Percentiles rank a stretch among this genome's conserved stretches.
Conservation (phyloP, 164 flowering plant species). For the Kalanchoe fedtschenkoi region DNA sequence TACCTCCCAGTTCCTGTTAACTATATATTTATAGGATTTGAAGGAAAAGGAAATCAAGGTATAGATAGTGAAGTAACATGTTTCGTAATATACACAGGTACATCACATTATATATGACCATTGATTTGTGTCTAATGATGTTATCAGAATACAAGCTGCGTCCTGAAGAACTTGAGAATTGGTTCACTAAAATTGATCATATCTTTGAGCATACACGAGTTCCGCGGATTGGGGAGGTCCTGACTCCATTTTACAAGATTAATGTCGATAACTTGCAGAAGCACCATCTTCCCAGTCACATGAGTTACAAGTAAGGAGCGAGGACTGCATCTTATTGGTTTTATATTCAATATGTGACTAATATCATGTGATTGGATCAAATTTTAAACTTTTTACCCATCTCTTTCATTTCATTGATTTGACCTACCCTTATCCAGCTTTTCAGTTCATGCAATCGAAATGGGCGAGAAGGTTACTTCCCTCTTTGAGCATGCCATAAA, state of each 20-base stretch:
- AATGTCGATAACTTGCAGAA: slow-evolving; percentile 39
- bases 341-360: background rate
- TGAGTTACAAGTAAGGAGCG: slow-evolving; percentile 63
- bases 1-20: slow-evolving; percentile 89
- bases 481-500: slow-evolving; percentile 76
- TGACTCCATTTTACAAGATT: slow-evolving; percentile 64
- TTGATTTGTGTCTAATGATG: background rate
- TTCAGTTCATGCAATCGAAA: slow-evolving; percentile 88
- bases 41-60: slow-evolving; percentile 97
- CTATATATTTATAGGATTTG: slow-evolving; percentile 93
- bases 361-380: background rate
- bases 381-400: background rate
- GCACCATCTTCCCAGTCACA: slow-evolving; percentile 84
- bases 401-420: background rate
- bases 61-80: slow-evolving; percentile 5
- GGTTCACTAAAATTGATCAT: slow-evolving; percentile 94
- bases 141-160: slow-evolving; percentile 61
- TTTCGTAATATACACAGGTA: background rate
- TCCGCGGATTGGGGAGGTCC: slow-evolving; percentile 64
- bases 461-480: slow-evolving; percentile 88
- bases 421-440: slow-evolving; percentile 41
- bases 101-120: background rate
- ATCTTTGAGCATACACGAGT: slow-evolving; percentile 81
- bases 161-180: slow-evolving; percentile 81
- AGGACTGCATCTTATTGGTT: background rate